These are phyloP conservation scores for Pestalotiopsis sp. DNA, from an alignment of 2,329 filamentous ascomycete genomes.

Conservation along the genomic window DNA sequence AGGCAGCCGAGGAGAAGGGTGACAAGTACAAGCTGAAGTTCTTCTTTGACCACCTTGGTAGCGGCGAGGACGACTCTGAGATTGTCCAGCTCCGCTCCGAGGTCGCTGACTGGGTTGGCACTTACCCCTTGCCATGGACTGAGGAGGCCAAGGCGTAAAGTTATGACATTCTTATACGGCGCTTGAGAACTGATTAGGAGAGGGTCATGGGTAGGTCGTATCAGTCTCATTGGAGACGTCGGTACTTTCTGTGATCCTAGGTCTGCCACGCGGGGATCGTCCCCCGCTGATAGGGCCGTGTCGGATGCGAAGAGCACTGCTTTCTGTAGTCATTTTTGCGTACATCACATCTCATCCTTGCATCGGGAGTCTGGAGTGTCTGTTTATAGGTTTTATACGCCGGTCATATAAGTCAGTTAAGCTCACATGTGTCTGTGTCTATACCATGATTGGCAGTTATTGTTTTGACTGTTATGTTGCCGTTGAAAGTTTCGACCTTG, in stretches of 20 bases:
- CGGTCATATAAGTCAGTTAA: neutral
- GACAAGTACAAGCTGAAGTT: slow-evolving; percentile 70
- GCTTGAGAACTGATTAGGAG: neutral
- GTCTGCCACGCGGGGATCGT: neutral
- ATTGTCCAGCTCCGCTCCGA: slow-evolving; percentile 74
- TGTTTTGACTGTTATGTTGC: too few relatives aligned
- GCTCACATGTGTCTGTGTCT: neutral
- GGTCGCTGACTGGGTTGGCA: slow-evolving; percentile 78
- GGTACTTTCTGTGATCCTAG: neutral
- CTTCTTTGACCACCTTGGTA: slow-evolving; percentile 69
- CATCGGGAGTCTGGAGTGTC: neutral
- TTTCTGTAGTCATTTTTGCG: neutral
- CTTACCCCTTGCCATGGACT: slow-evolving; percentile 73
- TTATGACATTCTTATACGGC: slow-evolving; percentile 17
- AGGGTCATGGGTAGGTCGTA: neutral
- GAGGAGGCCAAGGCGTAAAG: slow-evolving; percentile 26
- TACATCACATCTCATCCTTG: slow-evolving; percentile 7
- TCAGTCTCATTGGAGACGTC: neutral
- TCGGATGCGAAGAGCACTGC: neutral
- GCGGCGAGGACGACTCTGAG: slow-evolving; percentile 69
- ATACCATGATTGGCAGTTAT: neutral
- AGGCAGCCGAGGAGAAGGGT: slow-evolving; percentile 67
- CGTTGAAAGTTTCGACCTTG: too few relatives aligned
- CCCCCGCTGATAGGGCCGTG: neutral
- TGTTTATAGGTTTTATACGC: slow-evolving; percentile 2